These are phyloP conservation scores for Stemphylium vesicarium DNA, from an alignment of 2,329 filamentous ascomycete species.

Conservation along the genomic window DNA sequence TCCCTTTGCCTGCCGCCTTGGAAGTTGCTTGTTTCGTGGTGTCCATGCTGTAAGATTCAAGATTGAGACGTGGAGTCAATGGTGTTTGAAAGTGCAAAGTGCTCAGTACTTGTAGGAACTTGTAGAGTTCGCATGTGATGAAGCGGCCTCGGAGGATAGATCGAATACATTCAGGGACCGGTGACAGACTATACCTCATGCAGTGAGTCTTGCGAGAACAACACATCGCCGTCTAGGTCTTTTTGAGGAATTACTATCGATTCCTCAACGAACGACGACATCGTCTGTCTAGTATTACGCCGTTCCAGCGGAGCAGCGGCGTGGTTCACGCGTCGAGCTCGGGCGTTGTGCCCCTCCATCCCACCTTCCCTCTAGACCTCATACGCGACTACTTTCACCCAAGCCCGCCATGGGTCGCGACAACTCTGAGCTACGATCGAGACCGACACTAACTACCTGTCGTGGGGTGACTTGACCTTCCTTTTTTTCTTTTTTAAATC, in stretches of 20 bases:
- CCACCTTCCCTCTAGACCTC: constrained; percentile 33
- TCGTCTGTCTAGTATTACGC: background rate
- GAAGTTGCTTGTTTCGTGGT: constrained; percentile 26
- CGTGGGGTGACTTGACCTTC: background rate
- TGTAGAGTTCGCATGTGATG: background rate
- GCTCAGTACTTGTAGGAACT: background rate
- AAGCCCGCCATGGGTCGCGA: constrained; percentile 12
- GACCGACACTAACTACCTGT: background rate
- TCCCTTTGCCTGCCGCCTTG: constrained; percentile 23
- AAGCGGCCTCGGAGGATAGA: background rate
- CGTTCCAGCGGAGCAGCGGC: background rate
- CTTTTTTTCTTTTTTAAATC: background rate
- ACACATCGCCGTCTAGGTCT: background rate
- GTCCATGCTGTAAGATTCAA: constrained; percentile 24
- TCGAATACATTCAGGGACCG: background rate
- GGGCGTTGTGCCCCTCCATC: constrained; percentile 26
- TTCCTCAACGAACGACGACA: background rate
- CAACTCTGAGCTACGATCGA: background rate
- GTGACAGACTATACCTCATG: constrained; percentile 6
- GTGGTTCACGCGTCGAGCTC: constrained; percentile 13
- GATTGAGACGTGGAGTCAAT: background rate
- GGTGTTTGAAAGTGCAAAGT: no score
- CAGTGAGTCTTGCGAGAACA: constrained; percentile 12
- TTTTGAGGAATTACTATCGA: background rate
- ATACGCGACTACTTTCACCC: constrained; percentile 25